Evolutionary conservation across 1,284 basidiomycete genomes (phyloP), one percentile per base, ranked within the genome.

Genomic region (Sphagnurus paluster): DNA sequence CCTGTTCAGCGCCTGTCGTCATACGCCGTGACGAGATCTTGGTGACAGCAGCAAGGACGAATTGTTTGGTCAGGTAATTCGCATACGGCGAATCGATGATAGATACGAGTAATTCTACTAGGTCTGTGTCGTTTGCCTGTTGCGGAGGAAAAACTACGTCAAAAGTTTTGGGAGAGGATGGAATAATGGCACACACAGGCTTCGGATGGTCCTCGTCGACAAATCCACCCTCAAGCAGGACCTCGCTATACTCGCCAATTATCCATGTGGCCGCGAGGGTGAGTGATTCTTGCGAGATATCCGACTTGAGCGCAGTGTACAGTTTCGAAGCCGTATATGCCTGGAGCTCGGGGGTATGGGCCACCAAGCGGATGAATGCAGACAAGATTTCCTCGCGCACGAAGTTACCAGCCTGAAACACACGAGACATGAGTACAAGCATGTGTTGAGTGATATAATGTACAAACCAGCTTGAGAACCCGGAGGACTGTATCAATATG

Each of bases 401-500:
- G 59, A 93, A 98, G 71, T 99, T 99, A 39, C 97, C 97, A n/a
- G 96, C 95, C 90, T 93, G 10, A 23, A 11, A 42, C 14, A 30
- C 9, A 19, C 11, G 11, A 33, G 17, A 5, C 9, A 39, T 33
- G 13, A 33, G 29, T 2, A 17, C 28, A 35, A 56, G 24, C 5
- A 33, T 39, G 33, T 19, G 26, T 39, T 14, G 44, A 26, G 13
- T 25, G 7, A 32, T 23, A 35, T 19, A 28, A 11, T 11, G 13
- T 11, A 75, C 87, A 55, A 49, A 94, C 93, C 59, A 98, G 71
- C 67, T 93, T 96, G 53, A 99, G 71, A 1, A 96, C 92, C 17
- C 97, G 81, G 44, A 99, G 72, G 7, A 98, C 90, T 0, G 97
- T 98, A 67, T 99, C 97, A 52, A 99, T 98, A 65, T 99, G 97